Conservation (phyloP, 1,284 basidiomycete species). For the Neolentinus lepideus region DNA sequence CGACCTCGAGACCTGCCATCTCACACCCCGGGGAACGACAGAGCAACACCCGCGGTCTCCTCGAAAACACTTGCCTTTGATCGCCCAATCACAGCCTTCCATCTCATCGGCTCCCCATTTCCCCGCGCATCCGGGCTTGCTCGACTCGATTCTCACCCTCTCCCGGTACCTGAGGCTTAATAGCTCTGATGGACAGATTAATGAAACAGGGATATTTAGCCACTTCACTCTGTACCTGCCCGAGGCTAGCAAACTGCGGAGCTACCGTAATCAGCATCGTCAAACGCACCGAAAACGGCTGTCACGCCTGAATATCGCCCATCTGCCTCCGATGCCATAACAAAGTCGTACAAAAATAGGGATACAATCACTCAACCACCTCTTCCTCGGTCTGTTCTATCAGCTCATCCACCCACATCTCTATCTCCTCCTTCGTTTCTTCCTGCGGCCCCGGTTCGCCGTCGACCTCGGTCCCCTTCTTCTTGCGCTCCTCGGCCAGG, state of each 20-base stretch:
- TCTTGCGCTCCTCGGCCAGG: conserved; percentile 39
- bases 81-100: background rate
- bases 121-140: background rate
- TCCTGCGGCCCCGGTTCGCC: conserved; percentile 35
- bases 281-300: too few relatives aligned
- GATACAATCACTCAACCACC: conserved; percentile 37
- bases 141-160: background rate
- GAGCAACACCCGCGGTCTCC: background rate
- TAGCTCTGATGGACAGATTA: background rate
- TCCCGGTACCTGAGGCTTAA: background rate
- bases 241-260: background rate
- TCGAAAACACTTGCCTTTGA: background rate
- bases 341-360: background rate
- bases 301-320: too few relatives aligned
- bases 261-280: background rate
- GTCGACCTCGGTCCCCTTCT: conserved; percentile 26
- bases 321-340: background rate
- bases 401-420: conserved; percentile 87
- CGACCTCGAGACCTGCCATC: background rate
- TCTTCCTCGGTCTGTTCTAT: conserved; percentile 88
- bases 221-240: background rate
- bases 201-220: background rate
- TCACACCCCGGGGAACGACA: background rate
- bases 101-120: background rate
- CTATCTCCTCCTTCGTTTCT: conserved; percentile 77